Evolutionary conservation across 805 yeast genomes (phyloP).

Genomic region (Cyberlindnera mycetangii): DNA sequence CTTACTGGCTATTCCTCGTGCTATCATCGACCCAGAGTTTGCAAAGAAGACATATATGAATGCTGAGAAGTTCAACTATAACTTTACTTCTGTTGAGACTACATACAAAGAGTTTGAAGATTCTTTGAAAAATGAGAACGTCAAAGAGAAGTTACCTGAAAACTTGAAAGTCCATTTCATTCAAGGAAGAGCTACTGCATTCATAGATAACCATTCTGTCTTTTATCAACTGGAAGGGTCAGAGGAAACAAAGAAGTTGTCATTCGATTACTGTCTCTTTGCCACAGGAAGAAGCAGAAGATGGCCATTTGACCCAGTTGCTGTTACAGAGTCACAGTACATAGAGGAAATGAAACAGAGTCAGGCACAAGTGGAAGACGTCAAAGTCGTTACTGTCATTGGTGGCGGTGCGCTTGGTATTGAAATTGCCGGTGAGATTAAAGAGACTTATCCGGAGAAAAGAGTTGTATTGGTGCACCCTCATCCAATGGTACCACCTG

Average conservation of each 20-base stretch:
- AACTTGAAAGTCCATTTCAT: conserved; percentile 21
- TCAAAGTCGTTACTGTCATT: conserved; percentile 40
- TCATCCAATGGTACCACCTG: conserved; percentile 40
- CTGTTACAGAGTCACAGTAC: conserved; percentile 35
- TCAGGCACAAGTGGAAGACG: conserved; percentile 30
- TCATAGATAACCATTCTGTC: conserved; percentile 22
- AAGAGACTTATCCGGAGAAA: conserved; percentile 35
- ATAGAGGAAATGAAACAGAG: conserved; percentile 41
- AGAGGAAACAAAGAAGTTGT: conserved; percentile 23
- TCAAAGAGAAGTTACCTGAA: conserved; percentile 13
- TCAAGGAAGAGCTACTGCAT: conserved; percentile 25
- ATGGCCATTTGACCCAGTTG: conserved; percentile 56
- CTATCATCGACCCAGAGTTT: conserved; percentile 36
- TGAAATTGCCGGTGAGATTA: conserved; percentile 49
- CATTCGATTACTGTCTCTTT: conserved; percentile 45
- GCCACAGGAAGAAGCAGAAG: conserved; percentile 50
- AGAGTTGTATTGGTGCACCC: conserved; percentile 41
- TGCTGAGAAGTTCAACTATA: conserved; percentile 25
- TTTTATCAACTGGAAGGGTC: conserved; percentile 22
- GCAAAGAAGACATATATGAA: conserved; percentile 34
- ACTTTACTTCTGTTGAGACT: conserved; percentile 34
- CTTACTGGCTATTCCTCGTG: conserved; percentile 37
- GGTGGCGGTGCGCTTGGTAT: conserved; percentile 56
- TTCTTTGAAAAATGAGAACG: conserved; percentile 5
- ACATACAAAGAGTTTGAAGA: conserved; percentile 30